These are phyloP conservation scores for Naganishia onofrii DNA, from an alignment of 768 basidiomycete genomes.

Conservation along the genomic window DNA sequence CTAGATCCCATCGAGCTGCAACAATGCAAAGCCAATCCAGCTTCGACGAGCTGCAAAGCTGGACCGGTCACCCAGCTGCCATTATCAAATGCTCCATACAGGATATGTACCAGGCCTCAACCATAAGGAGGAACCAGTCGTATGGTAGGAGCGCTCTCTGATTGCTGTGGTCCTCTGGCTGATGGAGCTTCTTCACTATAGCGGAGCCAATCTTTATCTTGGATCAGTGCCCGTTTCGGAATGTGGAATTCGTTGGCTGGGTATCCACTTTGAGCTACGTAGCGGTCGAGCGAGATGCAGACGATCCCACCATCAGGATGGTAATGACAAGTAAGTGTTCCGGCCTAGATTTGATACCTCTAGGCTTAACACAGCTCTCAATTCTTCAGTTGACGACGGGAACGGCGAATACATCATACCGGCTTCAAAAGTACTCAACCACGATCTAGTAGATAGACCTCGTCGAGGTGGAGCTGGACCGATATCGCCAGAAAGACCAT, in stretches of 20 bases:
- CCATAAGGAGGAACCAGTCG: slow-evolving; percentile 5
- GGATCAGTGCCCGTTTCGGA: slow-evolving; percentile 26
- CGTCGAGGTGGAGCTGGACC: background rate
- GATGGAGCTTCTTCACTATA: background rate
- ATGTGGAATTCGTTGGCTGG: slow-evolving; percentile 21
- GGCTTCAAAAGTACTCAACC: slow-evolving; percentile 6
- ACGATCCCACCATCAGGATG: slow-evolving; percentile 19
- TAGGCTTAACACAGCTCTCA: background rate
- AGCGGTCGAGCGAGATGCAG: background rate
- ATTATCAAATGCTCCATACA: slow-evolving; percentile 20
- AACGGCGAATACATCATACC: slow-evolving; percentile 22
- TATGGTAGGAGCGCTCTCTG: slow-evolving; percentile 12
- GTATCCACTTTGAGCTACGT: slow-evolving; percentile 18
- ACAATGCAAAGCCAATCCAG: background rate
- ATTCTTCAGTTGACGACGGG: slow-evolving; percentile 20
- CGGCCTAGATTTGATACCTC: background rate
- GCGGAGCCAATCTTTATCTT: slow-evolving; percentile 25
- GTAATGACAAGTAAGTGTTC: slow-evolving; percentile 6
- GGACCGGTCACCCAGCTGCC: slow-evolving; percentile 21
- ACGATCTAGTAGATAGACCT: slow-evolving; percentile 6
- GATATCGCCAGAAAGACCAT: background rate
- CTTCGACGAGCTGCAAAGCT: slow-evolving; percentile 21
- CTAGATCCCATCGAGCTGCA: background rate
- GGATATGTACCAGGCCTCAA: slow-evolving; percentile 7
- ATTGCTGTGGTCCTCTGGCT: background rate